Conservation (phyloP, 208 protist genomes). For the Porcisia hertigi region DNA sequence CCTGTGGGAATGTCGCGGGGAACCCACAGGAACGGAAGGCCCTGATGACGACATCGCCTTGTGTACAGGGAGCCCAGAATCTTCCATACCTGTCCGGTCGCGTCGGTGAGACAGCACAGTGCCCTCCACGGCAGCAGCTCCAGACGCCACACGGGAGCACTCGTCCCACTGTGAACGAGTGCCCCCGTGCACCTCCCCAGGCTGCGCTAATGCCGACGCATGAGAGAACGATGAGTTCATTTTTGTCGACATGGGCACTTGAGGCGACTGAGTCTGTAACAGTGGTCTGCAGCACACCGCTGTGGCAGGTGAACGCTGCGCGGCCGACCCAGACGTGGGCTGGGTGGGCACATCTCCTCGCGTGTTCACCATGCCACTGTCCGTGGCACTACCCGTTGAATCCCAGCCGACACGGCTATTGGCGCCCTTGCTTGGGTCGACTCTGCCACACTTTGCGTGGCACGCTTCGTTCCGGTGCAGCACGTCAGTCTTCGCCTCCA, state of each 20-base stretch:
- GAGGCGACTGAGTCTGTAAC: neutral
- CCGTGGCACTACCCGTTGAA: too few relatives aligned
- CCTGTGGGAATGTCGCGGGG: neutral
- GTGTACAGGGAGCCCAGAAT: neutral
- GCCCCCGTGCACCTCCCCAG: neutral
- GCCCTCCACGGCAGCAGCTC: neutral
- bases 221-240: neutral
- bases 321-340: neutral
- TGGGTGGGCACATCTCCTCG: neutral
- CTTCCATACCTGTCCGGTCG: neutral
- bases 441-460: neutral
- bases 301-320: neutral
- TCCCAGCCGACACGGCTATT: neutral
- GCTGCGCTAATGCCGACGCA: neutral
- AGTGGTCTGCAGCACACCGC: neutral
- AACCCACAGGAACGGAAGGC: neutral
- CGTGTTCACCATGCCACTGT: neutral
- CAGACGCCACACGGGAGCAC: neutral
- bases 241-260: neutral
- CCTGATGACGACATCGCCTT: neutral
- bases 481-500: too few relatives aligned
- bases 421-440: neutral
- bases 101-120: neutral
- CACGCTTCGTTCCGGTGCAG: neutral
- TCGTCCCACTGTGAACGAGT: neutral